Percentiles rank a stretch among this genome's conserved stretches.
Evolutionary conservation across 2,329 filamentous ascomycete genomes (phyloP).

Genomic region (Fonsecaea pedrosoi): DNA sequence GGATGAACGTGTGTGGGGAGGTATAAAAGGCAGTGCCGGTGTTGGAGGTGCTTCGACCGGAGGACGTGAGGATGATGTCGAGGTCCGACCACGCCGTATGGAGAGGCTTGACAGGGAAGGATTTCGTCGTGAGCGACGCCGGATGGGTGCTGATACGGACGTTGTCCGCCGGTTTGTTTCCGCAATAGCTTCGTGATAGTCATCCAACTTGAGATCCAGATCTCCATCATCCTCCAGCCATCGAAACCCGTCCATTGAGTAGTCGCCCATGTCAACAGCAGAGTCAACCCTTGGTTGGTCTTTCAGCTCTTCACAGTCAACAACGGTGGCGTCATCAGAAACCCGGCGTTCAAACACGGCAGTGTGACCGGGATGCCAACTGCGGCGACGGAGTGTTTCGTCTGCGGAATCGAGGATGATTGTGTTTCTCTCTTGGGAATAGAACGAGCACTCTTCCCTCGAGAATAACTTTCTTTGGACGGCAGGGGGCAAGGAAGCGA

Average conservation of each 20-base stretch:
- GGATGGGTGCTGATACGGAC: conserved; percentile 38
- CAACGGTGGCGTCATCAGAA: conserved; percentile 31
- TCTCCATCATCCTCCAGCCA: conserved; percentile 77
- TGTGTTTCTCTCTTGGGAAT: conserved; percentile 61
- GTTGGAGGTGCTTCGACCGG: conserved; percentile 56
- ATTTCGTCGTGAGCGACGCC: conserved; percentile 69
- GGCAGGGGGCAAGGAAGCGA: conserved; percentile 73
- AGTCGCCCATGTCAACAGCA: conserved; percentile 55
- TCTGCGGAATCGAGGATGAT: conserved; percentile 65
- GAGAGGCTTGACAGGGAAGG: conserved; percentile 73
- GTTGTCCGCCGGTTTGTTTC: conserved; percentile 53
- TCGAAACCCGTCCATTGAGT: conserved; percentile 71
- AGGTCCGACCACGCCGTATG: conserved; percentile 62
- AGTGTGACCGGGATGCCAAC: conserved; percentile 38
- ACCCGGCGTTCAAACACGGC: conserved; percentile 40
- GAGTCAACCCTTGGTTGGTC: conserved; percentile 39
- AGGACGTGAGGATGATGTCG: conserved; percentile 52
- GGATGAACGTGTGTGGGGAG: conserved; percentile 40
- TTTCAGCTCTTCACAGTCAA: conserved; percentile 40
- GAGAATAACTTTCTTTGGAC: conserved; percentile 74
- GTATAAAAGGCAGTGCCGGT: conserved; percentile 43
- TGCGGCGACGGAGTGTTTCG: conserved; percentile 58
- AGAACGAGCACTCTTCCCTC: conserved; percentile 70
- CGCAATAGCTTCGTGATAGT: conserved; percentile 71
- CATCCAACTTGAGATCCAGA: conserved; percentile 72